A percentile compares a stretch with the other conserved stretches of the same genome.
phyloP scores from a whole-genome alignment of 1,139 yeast genomes.

The Lodderomyces pseudojiufengensis region DNA sequence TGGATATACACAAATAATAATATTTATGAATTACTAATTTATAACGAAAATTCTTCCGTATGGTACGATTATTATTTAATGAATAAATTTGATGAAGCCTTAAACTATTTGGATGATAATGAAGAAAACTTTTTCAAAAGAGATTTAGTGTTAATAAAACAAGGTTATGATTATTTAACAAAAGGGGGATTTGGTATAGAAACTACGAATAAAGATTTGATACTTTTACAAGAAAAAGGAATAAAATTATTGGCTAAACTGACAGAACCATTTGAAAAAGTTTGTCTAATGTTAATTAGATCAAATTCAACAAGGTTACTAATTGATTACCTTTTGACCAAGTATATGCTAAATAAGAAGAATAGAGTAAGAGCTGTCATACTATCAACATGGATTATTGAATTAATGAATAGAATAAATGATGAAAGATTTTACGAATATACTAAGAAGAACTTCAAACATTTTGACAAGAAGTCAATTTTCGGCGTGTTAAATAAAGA shows the following conservation, averaged over 20 bases:
- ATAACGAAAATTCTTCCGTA: constrained; percentile 66
- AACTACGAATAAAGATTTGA: constrained; percentile 14
- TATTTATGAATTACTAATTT: constrained; percentile 52
- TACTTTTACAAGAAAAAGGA: constrained; percentile 44
- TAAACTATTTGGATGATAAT: constrained; percentile 39
- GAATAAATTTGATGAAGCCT: constrained; percentile 66
- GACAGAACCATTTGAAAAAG: constrained; percentile 66
- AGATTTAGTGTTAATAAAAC: constrained; percentile 57
- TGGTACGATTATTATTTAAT: constrained; percentile 70
- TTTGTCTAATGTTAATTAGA: constrained; percentile 57
- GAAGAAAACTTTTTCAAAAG: constrained; percentile 27
- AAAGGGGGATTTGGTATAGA: constrained; percentile 40
- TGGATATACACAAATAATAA: constrained; percentile 19
- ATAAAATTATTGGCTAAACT: constrained; percentile 62
- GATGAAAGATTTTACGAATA: constrained; percentile 43
- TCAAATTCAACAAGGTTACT: constrained; percentile 26
- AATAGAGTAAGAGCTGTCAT: constrained; percentile 54
- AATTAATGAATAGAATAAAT: constrained; percentile 37
- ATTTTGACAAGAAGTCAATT: constrained; percentile 60
- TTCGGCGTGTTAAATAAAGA: constrained; percentile 70
- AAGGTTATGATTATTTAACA: constrained; percentile 58
- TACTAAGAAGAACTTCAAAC: constrained; percentile 43
- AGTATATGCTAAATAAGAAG: constrained; percentile 40
- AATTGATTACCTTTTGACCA: constrained; percentile 53
- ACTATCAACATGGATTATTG: constrained; percentile 82